Evolutionary conservation across 1,284 basidiomycete species (phyloP), one percentile per base, ranked within the genome.

Genomic region (Agaricales sp.): DNA sequence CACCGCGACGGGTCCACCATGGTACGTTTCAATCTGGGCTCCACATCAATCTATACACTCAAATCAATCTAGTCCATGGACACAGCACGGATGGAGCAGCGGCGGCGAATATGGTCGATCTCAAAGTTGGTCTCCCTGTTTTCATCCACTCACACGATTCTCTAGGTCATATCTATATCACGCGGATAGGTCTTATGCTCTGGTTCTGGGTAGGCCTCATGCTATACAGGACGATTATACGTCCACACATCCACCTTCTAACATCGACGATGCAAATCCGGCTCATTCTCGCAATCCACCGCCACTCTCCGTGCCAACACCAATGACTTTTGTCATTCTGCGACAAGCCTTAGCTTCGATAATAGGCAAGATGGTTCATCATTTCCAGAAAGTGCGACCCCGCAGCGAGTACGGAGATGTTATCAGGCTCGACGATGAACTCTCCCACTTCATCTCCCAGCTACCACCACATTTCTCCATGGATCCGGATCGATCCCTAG

Each of bases 361-460:
- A 52, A 94, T 94, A 54, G 94, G 93, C 21, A 80, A 83, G 41
- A 92, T 97, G 59, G 92, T 92, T 44, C 92, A 95, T 60, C 91
- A 95, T 64, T 97, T 94, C 66, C 94, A 97, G 64, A 88, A 92
- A 67, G 82, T 95, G 18, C 78, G 84, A 50, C 79, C 82, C 47
- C 78, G 77, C 47, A 86, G 84, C 47, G 87, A 90, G 58, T 96
- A 96, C 62, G 78, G 82, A 12, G 92, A 96, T 59, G 90, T 94
- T 35, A 66, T 89, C 39, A 68, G 74, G 1, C 73, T 97, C 45
- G 93, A 97, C 59, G 87, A 91, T 38, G 91, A 96, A 54, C 67
- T 97, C 14, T 71, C 91, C 50, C 78, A 76, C 57, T 94, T 92
- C 61, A 80, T 88, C 52, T 71, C 77, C 44, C 69, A 70, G 49